Evolutionary conservation across 1,139 yeast species (phyloP).

Genomic region (Debaryomyces sp.): DNA sequence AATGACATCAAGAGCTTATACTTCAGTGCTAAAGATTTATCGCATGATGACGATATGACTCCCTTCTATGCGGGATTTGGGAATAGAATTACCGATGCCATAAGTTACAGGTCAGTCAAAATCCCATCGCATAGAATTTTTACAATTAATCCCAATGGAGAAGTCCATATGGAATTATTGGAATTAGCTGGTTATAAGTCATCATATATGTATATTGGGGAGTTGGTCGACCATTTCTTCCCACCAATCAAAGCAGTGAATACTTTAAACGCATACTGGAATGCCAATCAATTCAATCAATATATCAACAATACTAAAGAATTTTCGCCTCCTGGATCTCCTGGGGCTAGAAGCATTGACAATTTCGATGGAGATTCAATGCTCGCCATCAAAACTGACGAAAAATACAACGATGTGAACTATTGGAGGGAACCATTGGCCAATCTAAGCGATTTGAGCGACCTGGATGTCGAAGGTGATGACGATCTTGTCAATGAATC

Average conservation of each 20-base stretch:
- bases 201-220: conserved; percentile 87
- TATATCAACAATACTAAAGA: conserved; percentile 25
- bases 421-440: conserved; percentile 85
- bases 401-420: conserved; percentile 80
- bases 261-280: conserved; percentile 41
- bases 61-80: conserved; percentile 99
- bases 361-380: conserved; percentile 23
- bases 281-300: conserved; percentile 39
- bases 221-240: conserved; percentile 94
- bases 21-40: conserved; percentile 29
- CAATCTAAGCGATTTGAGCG: conserved; percentile 63
- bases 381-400: conserved; percentile 42
- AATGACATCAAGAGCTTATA: conserved; percentile 76
- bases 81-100: conserved; percentile 94
- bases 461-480: conserved; percentile 36
- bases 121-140: conserved; percentile 94
- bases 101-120: conserved; percentile 91
- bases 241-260: conserved; percentile 70
- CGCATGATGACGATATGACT: conserved; percentile 42
- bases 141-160: conserved; percentile 95
- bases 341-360: conserved; percentile 26
- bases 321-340: conserved; percentile 18
- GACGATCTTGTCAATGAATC: conserved; percentile 17
- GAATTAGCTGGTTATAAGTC: conserved; percentile 93
- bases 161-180: conserved; percentile 94